Percentiles rank a stretch among this genome's conserved stretches.
Evolutionary conservation across 805 yeast species (phyloP).

Genomic region (Tetrapisispora pingtungensis): DNA sequence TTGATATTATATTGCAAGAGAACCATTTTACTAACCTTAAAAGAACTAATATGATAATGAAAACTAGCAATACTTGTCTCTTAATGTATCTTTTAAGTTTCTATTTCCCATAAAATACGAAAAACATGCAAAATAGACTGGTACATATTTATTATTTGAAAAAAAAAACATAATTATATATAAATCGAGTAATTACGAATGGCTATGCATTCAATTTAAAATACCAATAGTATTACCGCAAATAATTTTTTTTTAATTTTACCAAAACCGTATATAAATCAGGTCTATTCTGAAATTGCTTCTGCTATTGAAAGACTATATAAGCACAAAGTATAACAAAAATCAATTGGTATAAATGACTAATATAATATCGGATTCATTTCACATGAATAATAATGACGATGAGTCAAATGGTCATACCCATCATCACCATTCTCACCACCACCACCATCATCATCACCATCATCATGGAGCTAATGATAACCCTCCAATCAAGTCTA

Average conservation of each 20-base stretch:
- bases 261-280: too few relatives aligned
- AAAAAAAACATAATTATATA: too few relatives aligned
- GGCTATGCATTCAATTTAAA: background rate
- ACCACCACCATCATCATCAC: background rate
- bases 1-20: background rate
- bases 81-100: too few relatives aligned
- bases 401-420: background rate
- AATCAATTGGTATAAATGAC: background rate
- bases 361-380: background rate
- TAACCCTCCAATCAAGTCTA: background rate
- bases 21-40: background rate
- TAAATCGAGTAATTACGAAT: background rate
- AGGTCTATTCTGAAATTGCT: too few relatives aligned
- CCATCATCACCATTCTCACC: background rate
- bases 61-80: background rate
- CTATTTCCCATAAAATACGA: background rate
- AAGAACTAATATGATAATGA: too few relatives aligned
- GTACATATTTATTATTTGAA: too few relatives aligned
- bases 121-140: too few relatives aligned
- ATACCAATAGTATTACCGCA: too few relatives aligned
- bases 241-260: too few relatives aligned
- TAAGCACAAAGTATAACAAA: too few relatives aligned
- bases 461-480: background rate
- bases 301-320: too few relatives aligned
- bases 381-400: background rate